phyloP scores from a whole-genome alignment of 495 filamentous ascomycete species.

The Hypoxylon subgilvum region DNA sequence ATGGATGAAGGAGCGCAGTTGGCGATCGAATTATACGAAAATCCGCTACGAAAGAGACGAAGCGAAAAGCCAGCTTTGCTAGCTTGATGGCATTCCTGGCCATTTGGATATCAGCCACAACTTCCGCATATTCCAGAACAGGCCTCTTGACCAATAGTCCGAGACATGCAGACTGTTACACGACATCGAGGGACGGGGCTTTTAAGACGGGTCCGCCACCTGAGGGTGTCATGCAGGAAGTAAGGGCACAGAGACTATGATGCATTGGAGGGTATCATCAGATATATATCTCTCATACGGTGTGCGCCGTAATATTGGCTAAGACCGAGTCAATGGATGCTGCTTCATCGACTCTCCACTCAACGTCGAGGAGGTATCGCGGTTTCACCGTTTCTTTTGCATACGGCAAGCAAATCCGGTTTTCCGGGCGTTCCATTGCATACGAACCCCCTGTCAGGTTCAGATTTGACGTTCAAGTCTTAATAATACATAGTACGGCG shows the following conservation, averaged over 20 bases:
- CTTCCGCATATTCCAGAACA: slow-evolving; percentile 32
- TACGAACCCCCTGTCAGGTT: slow-evolving; percentile 27
- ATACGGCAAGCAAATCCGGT: slow-evolving; percentile 36
- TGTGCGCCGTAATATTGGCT: slow-evolving; percentile 27
- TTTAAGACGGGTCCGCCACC: slow-evolving; percentile 17
- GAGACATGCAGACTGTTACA: slow-evolving; percentile 13
- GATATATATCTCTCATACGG: slow-evolving; percentile 34
- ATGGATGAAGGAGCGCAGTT: slow-evolving; percentile 7
- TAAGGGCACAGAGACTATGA: slow-evolving; percentile 25
- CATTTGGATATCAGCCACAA: slow-evolving; percentile 36
- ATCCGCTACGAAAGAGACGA: not conserved
- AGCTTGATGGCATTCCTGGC: slow-evolving; percentile 15
- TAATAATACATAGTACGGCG: too few species aligned
- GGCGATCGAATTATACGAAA: slow-evolving; percentile 4
- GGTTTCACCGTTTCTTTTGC: slow-evolving; percentile 24
- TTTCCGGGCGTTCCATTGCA: slow-evolving; percentile 38
- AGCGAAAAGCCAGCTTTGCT: slow-evolving; percentile 2
- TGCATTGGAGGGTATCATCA: slow-evolving; percentile 36
- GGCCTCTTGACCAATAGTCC: slow-evolving; percentile 12
- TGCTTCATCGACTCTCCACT: slow-evolving; percentile 7
- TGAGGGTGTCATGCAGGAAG: slow-evolving; percentile 37
- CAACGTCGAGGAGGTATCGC: slow-evolving; percentile 20
- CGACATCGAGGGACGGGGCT: slow-evolving; percentile 28
- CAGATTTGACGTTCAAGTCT: slow-evolving; percentile 28
- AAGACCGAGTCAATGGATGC: slow-evolving; percentile 32